Percentiles rank a stretch among this genome's conserved stretches.
Conservation (phyloP, 345 rosid species). For the Turnera subulata region DNA sequence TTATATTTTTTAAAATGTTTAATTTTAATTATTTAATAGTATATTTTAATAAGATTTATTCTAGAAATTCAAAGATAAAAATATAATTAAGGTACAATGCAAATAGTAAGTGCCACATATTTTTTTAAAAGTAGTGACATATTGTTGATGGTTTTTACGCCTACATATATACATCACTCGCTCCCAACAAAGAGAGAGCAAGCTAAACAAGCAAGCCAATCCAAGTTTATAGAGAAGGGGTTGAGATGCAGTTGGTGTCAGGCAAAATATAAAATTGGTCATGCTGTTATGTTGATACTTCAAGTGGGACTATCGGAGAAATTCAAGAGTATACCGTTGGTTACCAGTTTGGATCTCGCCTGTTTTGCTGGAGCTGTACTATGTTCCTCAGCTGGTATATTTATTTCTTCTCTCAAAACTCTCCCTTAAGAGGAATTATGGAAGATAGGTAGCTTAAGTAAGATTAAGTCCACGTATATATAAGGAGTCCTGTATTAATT, state of each 20-base stretch:
- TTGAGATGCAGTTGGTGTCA: constrained; percentile 47
- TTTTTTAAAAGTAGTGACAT: no score
- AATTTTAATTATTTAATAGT: no score
- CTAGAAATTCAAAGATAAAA: no score
- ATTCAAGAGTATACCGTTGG: constrained; percentile 47
- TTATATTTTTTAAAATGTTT: no score
- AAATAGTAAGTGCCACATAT: no score
- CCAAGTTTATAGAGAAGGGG: no score
- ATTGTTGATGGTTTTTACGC: neutral
- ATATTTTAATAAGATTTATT: no score
- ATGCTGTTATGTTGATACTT: constrained; percentile 62
- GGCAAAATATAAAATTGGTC: constrained; percentile 65
- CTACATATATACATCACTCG: constrained; percentile 38
- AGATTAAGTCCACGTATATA: neutral
- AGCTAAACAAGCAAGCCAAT: no score
- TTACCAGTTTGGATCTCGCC: constrained; percentile 54
- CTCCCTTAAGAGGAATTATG: constrained; percentile 13
- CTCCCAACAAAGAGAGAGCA: no score
- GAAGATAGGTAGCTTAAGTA: constrained; percentile 3
- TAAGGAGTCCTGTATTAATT: no score
- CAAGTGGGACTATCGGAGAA: constrained; percentile 69
- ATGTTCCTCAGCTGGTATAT: constrained; percentile 48
- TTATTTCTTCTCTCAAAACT: constrained; percentile 59
- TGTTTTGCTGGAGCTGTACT: constrained; percentile 63
- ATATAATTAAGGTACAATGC: no score